Conservation (phyloP, 495 filamentous ascomycete species). For the Aspergillus heteromorphus region DNA sequence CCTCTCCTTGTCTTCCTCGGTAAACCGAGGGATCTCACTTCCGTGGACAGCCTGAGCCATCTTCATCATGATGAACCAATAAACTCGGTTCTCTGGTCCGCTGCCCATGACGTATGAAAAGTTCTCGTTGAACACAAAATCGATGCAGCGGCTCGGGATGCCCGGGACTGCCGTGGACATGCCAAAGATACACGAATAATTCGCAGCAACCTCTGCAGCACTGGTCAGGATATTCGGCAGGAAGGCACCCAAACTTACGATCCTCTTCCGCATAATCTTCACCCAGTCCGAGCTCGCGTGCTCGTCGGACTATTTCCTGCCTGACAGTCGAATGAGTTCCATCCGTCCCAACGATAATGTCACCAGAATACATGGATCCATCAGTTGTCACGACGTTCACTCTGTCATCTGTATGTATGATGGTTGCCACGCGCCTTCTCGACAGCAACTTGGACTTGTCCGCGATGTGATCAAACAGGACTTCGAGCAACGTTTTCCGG, state of each 20-base stretch:
- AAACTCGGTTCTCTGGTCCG: slow-evolving; percentile 18
- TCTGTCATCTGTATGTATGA: slow-evolving; percentile 16
- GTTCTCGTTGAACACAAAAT: slow-evolving; percentile 14
- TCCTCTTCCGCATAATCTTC: slow-evolving; percentile 15
- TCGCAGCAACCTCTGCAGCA: slow-evolving; percentile 17
- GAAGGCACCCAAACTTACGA: slow-evolving; percentile 2
- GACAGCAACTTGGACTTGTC: slow-evolving; percentile 24
- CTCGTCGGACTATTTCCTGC: slow-evolving; percentile 33
- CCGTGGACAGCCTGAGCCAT: slow-evolving; percentile 23
- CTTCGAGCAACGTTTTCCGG: slow-evolving; percentile 27
- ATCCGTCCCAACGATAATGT: slow-evolving; percentile 50
- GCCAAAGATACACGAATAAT: slow-evolving; percentile 23
- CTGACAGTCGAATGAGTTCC: slow-evolving; percentile 44
- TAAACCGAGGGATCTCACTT: slow-evolving; percentile 31
- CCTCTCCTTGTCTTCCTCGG: slow-evolving; percentile 21
- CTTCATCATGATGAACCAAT: slow-evolving; percentile 19
- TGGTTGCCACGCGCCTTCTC: slow-evolving; percentile 25
- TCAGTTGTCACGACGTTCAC: slow-evolving; percentile 28
- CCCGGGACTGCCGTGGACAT: slow-evolving; percentile 13
- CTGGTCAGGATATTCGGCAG: not conserved
- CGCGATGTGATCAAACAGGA: slow-evolving; percentile 19
- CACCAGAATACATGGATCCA: slow-evolving; percentile 32
- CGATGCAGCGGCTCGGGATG: slow-evolving; percentile 6
- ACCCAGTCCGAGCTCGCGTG: slow-evolving; percentile 12
- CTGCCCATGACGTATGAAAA: slow-evolving; percentile 20